Evolutionary conservation across 345 rosid genomes (phyloP).

Genomic region (Heritiera fomes): DNA sequence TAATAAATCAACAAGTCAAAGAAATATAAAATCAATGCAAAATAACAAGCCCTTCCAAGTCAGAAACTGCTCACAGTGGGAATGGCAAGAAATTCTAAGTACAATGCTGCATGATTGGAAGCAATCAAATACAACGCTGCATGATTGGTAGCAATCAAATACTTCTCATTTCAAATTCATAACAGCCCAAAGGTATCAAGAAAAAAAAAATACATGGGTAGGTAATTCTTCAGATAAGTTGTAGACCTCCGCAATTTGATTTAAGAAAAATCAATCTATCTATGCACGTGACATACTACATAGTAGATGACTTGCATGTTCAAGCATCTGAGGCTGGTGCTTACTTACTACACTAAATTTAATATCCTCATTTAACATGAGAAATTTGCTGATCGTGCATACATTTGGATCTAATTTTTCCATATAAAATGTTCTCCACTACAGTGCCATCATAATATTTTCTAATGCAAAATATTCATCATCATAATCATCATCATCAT

Average conservation of each 20-base stretch:
- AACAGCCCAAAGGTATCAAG: not conserved
- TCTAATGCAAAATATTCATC: not conserved
- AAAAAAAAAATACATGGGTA: not conserved
- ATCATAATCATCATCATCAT: no score
- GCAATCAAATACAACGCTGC: not conserved
- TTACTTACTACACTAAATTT: not conserved
- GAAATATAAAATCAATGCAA: not conserved
- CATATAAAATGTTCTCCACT: not conserved
- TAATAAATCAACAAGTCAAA: not conserved
- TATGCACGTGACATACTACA: not conserved
- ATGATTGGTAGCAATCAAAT: not conserved
- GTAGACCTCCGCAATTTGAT: not conserved
- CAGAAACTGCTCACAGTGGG: not conserved
- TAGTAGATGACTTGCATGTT: not conserved
- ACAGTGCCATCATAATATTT: not conserved
- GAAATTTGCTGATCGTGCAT: not conserved
- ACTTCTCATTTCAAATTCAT: not conserved
- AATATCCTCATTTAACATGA: not conserved
- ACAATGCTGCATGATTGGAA: not conserved
- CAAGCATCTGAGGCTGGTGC: not conserved
- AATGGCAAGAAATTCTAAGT: no score
- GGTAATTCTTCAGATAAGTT: not conserved
- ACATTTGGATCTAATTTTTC: not conserved
- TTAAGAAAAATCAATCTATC: not conserved
- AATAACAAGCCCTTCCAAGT: not conserved